Conservation (phyloP, 2,329 filamentous ascomycete species). For the Colletotrichum siamense region DNA sequence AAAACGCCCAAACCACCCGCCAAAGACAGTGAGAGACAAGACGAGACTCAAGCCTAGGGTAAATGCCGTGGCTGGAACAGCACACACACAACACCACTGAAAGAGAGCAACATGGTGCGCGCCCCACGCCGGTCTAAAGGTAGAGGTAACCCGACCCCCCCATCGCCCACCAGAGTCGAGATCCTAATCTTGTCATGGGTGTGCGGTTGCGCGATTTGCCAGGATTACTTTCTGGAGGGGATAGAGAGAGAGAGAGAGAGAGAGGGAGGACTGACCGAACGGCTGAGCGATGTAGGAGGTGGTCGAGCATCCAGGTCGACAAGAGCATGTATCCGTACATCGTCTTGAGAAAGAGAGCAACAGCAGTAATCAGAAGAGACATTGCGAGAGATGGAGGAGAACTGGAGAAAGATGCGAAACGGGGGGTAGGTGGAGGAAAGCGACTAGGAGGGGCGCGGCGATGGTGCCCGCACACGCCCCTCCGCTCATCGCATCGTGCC, state of each 20-base stretch:
- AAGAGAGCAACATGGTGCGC: background rate
- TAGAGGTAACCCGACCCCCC: background rate
- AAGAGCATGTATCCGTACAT: background rate
- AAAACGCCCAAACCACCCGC: background rate
- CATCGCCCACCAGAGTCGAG: background rate
- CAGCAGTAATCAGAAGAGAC: background rate
- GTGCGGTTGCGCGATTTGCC: slow-evolving; percentile 20
- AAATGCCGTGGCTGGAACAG: slow-evolving; percentile 9
- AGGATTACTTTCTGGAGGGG: background rate
- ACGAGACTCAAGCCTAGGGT: background rate
- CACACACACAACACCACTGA: background rate
- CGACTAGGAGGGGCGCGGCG: background rate
- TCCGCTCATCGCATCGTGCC: slow-evolving; percentile 12
- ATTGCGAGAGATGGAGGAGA: background rate
- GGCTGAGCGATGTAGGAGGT: background rate
- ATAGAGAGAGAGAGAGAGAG: background rate
- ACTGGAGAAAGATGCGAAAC: background rate
- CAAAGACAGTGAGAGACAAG: background rate
- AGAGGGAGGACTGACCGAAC: background rate
- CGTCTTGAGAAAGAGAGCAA: background rate
- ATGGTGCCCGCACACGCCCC: background rate
- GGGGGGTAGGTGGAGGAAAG: background rate
- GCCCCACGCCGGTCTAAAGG: background rate
- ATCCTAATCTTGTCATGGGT: slow-evolving; percentile 14
- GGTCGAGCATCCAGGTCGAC: background rate